These are phyloP conservation scores for Peronospora farinosa DNA, from an alignment of 352 stramenopile species.

Conservation along the genomic window DNA sequence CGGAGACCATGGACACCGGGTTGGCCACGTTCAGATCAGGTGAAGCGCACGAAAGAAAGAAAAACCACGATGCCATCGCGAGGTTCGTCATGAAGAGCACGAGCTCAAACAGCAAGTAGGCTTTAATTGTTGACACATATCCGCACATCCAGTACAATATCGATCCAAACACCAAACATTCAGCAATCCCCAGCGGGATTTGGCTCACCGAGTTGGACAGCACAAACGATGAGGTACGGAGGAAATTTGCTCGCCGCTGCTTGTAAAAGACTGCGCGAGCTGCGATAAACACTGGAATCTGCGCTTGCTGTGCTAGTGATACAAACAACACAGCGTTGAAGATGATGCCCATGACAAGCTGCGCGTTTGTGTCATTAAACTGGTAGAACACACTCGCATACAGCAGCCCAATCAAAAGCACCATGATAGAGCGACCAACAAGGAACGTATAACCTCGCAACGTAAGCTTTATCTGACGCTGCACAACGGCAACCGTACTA, in stretches of 20 bases:
- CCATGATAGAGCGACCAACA: slow-evolving; percentile 12
- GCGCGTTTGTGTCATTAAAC: slow-evolving; percentile 9
- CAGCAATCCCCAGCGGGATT: slow-evolving; percentile 10
- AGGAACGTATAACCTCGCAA: slow-evolving; percentile 3
- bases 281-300: slow-evolving; percentile 14
- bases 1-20: neutral
- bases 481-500: slow-evolving; percentile 2
- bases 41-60: slow-evolving; percentile 12
- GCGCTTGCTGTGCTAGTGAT: slow-evolving; percentile 7
- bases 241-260: slow-evolving; percentile 7
- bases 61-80: slow-evolving; percentile 8
- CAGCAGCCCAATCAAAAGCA: slow-evolving; percentile 10
- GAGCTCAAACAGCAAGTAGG: slow-evolving; percentile 16
- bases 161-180: slow-evolving; percentile 7
- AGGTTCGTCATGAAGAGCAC: slow-evolving; percentile 13
- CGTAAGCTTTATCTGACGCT: neutral
- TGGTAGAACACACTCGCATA: slow-evolving; percentile 23
- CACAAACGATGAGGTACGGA: slow-evolving; percentile 18
- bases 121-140: slow-evolving; percentile 14
- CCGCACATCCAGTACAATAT: slow-evolving; percentile 25
- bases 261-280: neutral
- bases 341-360: slow-evolving; percentile 16
- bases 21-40: slow-evolving; percentile 18
- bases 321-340: slow-evolving; percentile 15
- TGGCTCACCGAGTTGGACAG: slow-evolving; percentile 12